Conservation (phyloP, 352 stramenopile species). For the Saprolegnia diclina region DNA sequence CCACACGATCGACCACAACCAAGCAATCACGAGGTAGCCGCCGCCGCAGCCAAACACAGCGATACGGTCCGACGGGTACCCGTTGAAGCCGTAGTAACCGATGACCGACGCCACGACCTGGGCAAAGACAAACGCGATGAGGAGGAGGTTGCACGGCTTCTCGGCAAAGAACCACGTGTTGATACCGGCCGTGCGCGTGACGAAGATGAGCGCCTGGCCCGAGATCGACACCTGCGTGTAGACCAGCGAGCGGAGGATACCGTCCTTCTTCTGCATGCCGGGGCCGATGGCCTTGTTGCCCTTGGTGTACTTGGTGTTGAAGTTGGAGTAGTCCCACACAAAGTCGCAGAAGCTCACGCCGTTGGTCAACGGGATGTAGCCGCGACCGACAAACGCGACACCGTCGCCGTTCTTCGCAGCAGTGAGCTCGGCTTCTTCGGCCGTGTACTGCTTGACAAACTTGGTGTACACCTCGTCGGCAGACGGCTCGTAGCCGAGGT, state of each 20-base stretch:
- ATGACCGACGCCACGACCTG: constrained; percentile 28
- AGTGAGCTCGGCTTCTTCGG: not conserved
- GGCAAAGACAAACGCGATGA: constrained; percentile 29
- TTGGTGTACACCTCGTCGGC: constrained; percentile 13
- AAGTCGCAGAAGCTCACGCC: constrained; percentile 26
- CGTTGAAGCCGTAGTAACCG: constrained; percentile 26
- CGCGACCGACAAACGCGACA: constrained; percentile 22
- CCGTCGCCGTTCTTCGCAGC: constrained; percentile 5
- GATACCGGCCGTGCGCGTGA: constrained; percentile 28
- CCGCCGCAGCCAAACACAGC: constrained; percentile 28
- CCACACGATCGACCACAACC: constrained; percentile 29
- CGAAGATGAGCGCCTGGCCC: constrained; percentile 29
- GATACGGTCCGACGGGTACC: constrained; percentile 25
- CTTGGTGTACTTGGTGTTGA: constrained; percentile 24
- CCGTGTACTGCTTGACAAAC: constrained; percentile 26
- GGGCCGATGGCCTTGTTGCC: constrained; percentile 24
- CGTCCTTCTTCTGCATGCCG: constrained; percentile 27
- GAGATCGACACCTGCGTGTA: constrained; percentile 30
- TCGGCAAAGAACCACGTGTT: constrained; percentile 31
- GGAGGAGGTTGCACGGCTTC: constrained; percentile 26
- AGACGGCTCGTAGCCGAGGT: constrained; percentile 16
- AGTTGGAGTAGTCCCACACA: constrained; percentile 29
- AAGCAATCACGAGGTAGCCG: constrained; percentile 24
- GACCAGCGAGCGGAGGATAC: constrained; percentile 21
- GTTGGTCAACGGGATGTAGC: constrained; percentile 28